Conservation (phyloP, 106 monocot species). For the Narthecium ossifragum region DNA sequence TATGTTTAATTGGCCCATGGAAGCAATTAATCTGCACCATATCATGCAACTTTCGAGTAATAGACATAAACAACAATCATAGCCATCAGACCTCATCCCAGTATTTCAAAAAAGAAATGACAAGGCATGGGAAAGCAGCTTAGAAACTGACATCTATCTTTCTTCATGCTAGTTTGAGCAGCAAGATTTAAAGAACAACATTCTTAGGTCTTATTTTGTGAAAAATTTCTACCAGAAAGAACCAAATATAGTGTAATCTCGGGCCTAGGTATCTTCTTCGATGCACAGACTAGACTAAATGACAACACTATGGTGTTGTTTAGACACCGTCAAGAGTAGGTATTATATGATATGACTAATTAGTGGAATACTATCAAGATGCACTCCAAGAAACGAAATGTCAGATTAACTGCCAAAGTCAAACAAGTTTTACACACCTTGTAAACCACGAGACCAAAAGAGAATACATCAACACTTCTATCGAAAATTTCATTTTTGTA, state of each 20-base stretch:
- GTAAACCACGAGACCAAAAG: slow-evolving; percentile 86
- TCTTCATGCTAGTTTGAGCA: too few relatives aligned
- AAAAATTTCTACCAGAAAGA: too few relatives aligned
- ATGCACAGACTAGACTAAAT: neutral
- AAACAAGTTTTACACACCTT: slow-evolving; percentile 41
- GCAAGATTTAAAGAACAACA: too few relatives aligned
- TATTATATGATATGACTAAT: neutral
- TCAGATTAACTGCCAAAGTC: neutral
- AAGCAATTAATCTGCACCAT: neutral
- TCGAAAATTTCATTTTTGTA: slow-evolving; percentile 78
- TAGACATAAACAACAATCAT: neutral
- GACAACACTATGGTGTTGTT: neutral
- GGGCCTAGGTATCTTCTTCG: too few relatives aligned
- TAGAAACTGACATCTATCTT: too few relatives aligned
- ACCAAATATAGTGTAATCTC: too few relatives aligned
- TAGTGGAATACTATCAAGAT: neutral
- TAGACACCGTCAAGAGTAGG: neutral
- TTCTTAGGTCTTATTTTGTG: too few relatives aligned
- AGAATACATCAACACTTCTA: slow-evolving; percentile 71
- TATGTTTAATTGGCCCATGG: too few relatives aligned
- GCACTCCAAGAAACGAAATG: neutral
- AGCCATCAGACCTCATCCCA: neutral
- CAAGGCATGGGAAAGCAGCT: neutral
- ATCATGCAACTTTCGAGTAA: neutral
- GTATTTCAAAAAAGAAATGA: neutral